Evolutionary conservation across 2,329 filamentous ascomycete species (phyloP).

Genomic region (Zymoseptoria tritici): DNA sequence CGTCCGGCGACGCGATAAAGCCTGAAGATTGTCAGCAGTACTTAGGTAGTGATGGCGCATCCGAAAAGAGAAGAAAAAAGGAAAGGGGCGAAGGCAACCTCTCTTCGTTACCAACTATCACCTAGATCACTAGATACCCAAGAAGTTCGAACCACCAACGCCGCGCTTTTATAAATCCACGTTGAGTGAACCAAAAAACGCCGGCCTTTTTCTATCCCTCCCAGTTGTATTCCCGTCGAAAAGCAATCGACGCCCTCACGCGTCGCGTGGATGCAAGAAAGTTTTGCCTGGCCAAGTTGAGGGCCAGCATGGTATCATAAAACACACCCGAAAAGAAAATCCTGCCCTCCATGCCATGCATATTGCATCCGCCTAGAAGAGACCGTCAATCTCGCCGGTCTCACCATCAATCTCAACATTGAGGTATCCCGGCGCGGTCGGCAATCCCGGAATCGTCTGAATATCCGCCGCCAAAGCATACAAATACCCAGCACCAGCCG

Average conservation of each 20-base stretch:
- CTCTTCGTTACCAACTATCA: too few species aligned
- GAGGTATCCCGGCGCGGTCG: constrained; percentile 89
- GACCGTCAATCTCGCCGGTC: constrained; percentile 53
- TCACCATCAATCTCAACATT: constrained; percentile 68
- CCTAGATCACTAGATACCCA: too few species aligned
- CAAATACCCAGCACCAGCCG: constrained; percentile 87
- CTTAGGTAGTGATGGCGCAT: too few species aligned
- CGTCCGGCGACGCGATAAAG: too few species aligned
- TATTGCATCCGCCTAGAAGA: constrained; percentile 58
- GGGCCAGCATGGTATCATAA: constrained; percentile 3
- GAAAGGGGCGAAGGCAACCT: too few species aligned
- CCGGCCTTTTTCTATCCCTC: neutral
- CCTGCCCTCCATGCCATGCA: neutral
- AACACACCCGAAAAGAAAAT: neutral
- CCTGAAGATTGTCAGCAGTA: too few species aligned
- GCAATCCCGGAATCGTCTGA: constrained; percentile 92
- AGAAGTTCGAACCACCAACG: neutral
- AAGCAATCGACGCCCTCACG: neutral
- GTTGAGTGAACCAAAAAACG: neutral
- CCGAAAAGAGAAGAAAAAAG: too few species aligned
- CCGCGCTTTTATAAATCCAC: neutral
- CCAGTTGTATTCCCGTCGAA: neutral
- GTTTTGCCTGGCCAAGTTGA: neutral
- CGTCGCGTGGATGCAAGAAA: neutral
- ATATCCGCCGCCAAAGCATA: constrained; percentile 96